phyloP scores from a whole-genome alignment of 2,329 filamentous ascomycete species.

The Nemania bipapillata region DNA sequence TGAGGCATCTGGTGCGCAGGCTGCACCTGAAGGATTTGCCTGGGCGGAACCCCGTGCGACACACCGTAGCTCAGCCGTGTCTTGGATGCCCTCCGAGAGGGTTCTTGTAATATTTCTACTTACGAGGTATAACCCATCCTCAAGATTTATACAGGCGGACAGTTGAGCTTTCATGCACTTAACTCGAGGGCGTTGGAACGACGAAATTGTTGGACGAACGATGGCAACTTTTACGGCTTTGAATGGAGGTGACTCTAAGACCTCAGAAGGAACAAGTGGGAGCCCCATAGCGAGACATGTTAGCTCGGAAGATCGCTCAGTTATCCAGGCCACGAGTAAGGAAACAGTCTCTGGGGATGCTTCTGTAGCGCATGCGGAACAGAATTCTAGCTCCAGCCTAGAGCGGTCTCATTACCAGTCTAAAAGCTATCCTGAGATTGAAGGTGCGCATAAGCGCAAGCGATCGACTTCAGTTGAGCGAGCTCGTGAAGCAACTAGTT shows the following conservation, averaged over 20 bases:
- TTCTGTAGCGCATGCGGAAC: slow-evolving; percentile 51
- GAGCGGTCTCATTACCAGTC: slow-evolving; percentile 59
- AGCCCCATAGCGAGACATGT: slow-evolving; percentile 46
- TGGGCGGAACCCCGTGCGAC: not conserved
- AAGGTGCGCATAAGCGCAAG: slow-evolving; percentile 72
- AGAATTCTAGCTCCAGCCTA: slow-evolving; percentile 55
- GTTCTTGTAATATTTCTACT: not conserved
- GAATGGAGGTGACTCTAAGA: slow-evolving; percentile 50
- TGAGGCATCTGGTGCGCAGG: slow-evolving; percentile 15
- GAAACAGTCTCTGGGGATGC: slow-evolving; percentile 46
- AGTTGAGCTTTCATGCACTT: slow-evolving; percentile 47
- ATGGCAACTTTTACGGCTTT: slow-evolving; percentile 53
- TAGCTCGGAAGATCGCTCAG: slow-evolving; percentile 46
- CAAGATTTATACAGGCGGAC: not conserved
- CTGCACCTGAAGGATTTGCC: slow-evolving; percentile 13
- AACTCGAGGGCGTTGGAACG: slow-evolving; percentile 42
- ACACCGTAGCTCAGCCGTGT: slow-evolving; percentile 4
- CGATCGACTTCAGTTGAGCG: slow-evolving; percentile 72
- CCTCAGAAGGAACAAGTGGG: slow-evolving; percentile 40
- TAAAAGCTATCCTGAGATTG: slow-evolving; percentile 57
- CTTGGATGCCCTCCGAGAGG: slow-evolving; percentile 25
- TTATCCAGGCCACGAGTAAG: slow-evolving; percentile 41
- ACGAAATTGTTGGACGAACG: slow-evolving; percentile 47
- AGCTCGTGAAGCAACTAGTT: slow-evolving; percentile 52
- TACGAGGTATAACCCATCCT: not conserved